Base-by-base conservation (phyloP, 2,329 filamentous ascomycete species). In the Trichoderma simmonsii region DNA sequence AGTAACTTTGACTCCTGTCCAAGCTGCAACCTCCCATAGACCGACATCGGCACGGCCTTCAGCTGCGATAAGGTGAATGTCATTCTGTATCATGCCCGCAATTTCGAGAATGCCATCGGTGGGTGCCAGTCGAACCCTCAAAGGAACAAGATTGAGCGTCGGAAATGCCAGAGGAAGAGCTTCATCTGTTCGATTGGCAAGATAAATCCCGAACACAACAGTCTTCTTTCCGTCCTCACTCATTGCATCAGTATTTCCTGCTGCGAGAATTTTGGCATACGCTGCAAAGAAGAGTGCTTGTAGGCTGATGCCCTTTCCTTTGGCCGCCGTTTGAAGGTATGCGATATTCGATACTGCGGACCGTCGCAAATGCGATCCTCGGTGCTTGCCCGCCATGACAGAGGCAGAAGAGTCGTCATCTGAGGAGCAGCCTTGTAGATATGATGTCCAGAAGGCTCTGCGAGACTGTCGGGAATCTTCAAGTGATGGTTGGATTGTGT, bases 261-360 rank as follows among this genome's bases (percentile, higher is more conserved):
- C 7, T 15, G 9, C 39, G 3, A 83, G 77, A 12, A 80, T 77
- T 73, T 86, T 88, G 3, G 92, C 89, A 74, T 92, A 93, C 0
- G 87, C 85, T 0, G 93, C 93, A 71, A 97, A 89, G 79, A 97
- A 90, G 0, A 96, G 79, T 0, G 93, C 86, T 75, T 97, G 94
- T 1, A 92, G 79, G 34, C 89, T 91, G 28, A 95, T 78, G 0
- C 92, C 91, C 3, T 86, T 78, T 1, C 78, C 78, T 11, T 86
- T 83, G 11, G 86, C 85, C 24, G 80, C 70, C 30, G 57, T 36
- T 60, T 74, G 78, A 51, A 83, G 68, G 6, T 18, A 63, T 0
- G 76, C 71, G 1, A 86, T 79, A 24, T 84, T 76, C 0, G 78
- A 28, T 8, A 90, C 73, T 0, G 89, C 83, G 0, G 80, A 78